Evolutionary conservation across 1,284 basidiomycete species (phyloP).

Genomic region (Exsudoporus floridanus): DNA sequence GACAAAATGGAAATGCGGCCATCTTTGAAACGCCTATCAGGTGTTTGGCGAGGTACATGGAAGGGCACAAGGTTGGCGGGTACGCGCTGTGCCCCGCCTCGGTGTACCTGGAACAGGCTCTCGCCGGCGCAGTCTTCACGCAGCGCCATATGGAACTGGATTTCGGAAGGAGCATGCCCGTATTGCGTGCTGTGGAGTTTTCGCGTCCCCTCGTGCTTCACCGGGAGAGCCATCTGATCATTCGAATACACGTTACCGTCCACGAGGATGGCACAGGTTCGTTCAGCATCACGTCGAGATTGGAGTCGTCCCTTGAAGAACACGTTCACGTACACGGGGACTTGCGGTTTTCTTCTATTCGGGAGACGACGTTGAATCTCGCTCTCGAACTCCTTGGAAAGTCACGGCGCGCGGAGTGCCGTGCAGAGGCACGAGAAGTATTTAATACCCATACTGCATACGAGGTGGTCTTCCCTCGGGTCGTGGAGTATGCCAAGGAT

Average conservation of each 20-base stretch:
- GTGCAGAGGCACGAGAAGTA: slow-evolving; percentile 39
- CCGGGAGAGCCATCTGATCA: slow-evolving; percentile 32
- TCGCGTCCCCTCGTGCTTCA: slow-evolving; percentile 54
- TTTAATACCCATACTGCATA: slow-evolving; percentile 61
- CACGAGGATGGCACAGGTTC: slow-evolving; percentile 39
- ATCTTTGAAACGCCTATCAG: slow-evolving; percentile 55
- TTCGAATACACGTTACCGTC: slow-evolving; percentile 45
- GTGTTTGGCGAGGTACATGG: slow-evolving; percentile 46
- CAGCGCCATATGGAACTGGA: slow-evolving; percentile 34
- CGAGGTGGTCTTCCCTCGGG: slow-evolving; percentile 62
- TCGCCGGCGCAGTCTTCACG: slow-evolving; percentile 44
- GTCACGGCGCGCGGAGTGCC: slow-evolving; percentile 34
- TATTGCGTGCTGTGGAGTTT: slow-evolving; percentile 49
- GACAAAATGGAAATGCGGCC: slow-evolving; percentile 41
- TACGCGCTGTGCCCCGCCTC: slow-evolving; percentile 66
- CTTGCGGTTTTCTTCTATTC: slow-evolving; percentile 38
- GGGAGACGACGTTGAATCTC: slow-evolving; percentile 33
- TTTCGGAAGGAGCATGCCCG: slow-evolving; percentile 36
- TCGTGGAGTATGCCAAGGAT: slow-evolving; percentile 60
- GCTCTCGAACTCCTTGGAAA: slow-evolving; percentile 37
- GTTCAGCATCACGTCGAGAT: slow-evolving; percentile 48
- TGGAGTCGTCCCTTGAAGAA: slow-evolving; percentile 34
- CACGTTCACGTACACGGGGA: slow-evolving; percentile 50
- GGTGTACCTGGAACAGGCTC: slow-evolving; percentile 59
- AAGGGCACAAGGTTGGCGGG: slow-evolving; percentile 59